Percentiles rank a stretch among this genome's conserved stretches.
phyloP scores from a whole-genome alignment of 148 eudicot genomes.

The Heliosperma pusillum region DNA sequence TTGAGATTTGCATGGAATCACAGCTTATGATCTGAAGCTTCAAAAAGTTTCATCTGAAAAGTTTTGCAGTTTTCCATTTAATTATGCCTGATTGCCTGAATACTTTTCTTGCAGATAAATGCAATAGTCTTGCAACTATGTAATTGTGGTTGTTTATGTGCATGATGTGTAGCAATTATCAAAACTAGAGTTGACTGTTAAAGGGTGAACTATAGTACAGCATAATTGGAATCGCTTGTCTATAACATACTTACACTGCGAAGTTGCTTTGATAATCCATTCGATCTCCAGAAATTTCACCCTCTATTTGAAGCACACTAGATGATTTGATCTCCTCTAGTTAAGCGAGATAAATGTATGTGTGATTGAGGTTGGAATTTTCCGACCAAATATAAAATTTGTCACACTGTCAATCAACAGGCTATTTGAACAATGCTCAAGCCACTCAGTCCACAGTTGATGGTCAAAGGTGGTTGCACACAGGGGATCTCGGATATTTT shows the following conservation, averaged over 20 bases:
- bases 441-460: conserved; percentile 71
- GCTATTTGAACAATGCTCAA: conserved; percentile 58
- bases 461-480: conserved; percentile 69
- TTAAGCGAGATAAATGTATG: conserved; percentile 22
- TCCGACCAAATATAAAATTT: not conserved
- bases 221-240: too few relatives aligned
- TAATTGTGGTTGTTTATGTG: too few relatives aligned
- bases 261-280: too few relatives aligned
- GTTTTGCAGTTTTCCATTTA: not conserved
- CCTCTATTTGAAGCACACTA: too few relatives aligned
- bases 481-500: conserved; percentile 88
- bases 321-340: too few relatives aligned
- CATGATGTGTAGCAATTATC: too few relatives aligned
- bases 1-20: not conserved
- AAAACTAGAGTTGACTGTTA: too few relatives aligned
- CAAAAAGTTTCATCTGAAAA: not conserved
- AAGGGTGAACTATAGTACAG: too few relatives aligned
- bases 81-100: too few relatives aligned
- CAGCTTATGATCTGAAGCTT: too few relatives aligned
- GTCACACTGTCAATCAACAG: conserved; percentile 26
- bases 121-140: not conserved
- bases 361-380: not conserved
- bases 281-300: too few relatives aligned
- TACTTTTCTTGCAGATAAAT: not conserved
- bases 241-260: too few relatives aligned